Evolutionary conservation across 345 rosid genomes (phyloP), one percentile per base, ranked within the genome.

Genomic region (Hypericum androsaemum): DNA sequence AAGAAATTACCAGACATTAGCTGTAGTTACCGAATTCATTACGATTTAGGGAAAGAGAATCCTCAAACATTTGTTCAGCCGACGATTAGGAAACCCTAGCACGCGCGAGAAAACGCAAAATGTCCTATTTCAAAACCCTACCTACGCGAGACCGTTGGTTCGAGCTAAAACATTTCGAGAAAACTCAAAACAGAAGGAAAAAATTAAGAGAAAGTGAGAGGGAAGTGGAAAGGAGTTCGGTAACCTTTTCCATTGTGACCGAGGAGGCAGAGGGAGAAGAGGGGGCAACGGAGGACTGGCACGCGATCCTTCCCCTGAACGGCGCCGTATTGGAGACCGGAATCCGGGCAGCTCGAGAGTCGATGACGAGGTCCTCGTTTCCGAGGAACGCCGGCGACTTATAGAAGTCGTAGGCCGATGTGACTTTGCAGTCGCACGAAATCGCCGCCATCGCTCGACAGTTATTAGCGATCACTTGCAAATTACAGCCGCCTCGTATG

Each of bases 391-490:
- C 56, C 1, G 80, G 46, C 37, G 80, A 71, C 37, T 76, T 60
- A 64, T 58, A 56, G 50, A 78, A 56, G 54, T 54, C 45, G 44
- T 67, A 59, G 32, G 58, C 71, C 2, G 83, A 73, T 54, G 77
- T 73, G 56, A 70, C 12, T 6, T 72, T 40, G 47, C 59, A 37
- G 64, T 70, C 80, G 64, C 69, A 70, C 47, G 81, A 64, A 54
- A 84, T 69, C 74, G 92, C 84, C 76, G 88, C 81, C 94, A 83
- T 85, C 51, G 57, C 8, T 62, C 32, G 32, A 22, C 32, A 22
- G 37, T 45, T 10, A 42, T 14, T 6, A 43, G 2, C 32, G 32
- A 17, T 43, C 28, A 39, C 5, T 6, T 17, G n/a, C 4, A 45
- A 9, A 16, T 2, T 12, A 32, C 51, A 3, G 6, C 37, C 12